Conservation (phyloP, 2,329 filamentous ascomycete species). For the Fusarium paranaense region DNA sequence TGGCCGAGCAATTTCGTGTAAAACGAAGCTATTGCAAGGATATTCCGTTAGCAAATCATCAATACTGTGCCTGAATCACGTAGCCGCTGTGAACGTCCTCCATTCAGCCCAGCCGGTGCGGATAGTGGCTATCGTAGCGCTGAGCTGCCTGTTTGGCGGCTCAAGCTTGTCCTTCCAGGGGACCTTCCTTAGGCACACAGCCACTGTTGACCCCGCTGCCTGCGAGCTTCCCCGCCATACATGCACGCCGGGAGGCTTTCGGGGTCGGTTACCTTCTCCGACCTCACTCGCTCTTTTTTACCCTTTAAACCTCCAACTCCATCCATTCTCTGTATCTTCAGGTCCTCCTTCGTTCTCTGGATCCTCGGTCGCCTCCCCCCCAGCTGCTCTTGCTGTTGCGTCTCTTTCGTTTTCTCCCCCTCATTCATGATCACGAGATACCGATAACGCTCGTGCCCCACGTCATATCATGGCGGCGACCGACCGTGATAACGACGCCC, state of each 20-base stretch:
- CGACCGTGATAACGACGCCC: slow-evolving; percentile 14
- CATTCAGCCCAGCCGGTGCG: background rate
- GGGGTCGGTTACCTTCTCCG: slow-evolving; percentile 11
- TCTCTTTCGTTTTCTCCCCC: slow-evolving; percentile 10
- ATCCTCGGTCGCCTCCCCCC: background rate
- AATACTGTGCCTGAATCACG: background rate
- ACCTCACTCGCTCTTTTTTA: slow-evolving; percentile 19
- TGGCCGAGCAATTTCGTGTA: accelerated
- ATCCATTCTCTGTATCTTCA: slow-evolving; percentile 36
- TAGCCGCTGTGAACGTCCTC: background rate
- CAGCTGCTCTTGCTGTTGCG: background rate
- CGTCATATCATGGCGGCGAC: slow-evolving; percentile 33
- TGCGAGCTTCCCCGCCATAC: slow-evolving; percentile 15
- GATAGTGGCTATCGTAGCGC: slow-evolving; percentile 15
- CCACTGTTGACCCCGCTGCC: slow-evolving; percentile 4
- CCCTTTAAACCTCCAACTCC: slow-evolving; percentile 25
- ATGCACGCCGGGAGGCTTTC: slow-evolving; percentile 6
- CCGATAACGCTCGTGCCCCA: slow-evolving; percentile 35
- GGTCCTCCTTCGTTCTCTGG: background rate
- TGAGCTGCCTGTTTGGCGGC: slow-evolving; percentile 21
- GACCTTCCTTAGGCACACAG: slow-evolving; percentile 1
- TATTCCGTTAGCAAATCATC: background rate
- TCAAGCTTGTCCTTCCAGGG: background rate
- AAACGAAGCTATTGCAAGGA: background rate
- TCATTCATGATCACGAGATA: slow-evolving; percentile 32